Evolutionary conservation across 371 early-diverging fungal genomes (phyloP), one percentile per base, ranked within the genome.

Genomic region (Mortierella sp.): DNA sequence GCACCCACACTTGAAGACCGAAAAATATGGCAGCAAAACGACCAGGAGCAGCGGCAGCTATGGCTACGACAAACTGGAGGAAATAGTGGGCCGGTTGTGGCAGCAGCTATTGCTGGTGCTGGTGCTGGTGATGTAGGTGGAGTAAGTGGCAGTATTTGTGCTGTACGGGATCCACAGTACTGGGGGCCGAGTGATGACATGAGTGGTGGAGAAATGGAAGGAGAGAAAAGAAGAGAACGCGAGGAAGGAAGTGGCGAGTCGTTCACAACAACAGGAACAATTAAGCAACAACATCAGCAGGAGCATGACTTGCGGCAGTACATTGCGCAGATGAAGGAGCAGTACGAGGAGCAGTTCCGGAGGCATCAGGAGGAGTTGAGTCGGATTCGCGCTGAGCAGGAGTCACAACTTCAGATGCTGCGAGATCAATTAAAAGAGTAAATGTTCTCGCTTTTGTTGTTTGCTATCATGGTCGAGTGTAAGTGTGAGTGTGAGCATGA

Each of bases 271-370:
- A 0, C 31, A 5, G 60, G 13, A 1, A 8, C 16, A 19, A 31
- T 7, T 8, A 31, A 19, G 31, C 34, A 63, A 50, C 50, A 50
- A 50, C 50, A 50, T 5, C 42, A 38, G 42, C 42, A 38, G 42
- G 42, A 38, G 58, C 63, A 60, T 10, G 21, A 34, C 19, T 42
- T 68, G 68, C 68, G 68, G 21, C 9, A 38, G 68, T 68, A 68
- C 68, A 68, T 68, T 68, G 42, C 68, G 2, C 68, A 68, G 68
- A 68, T 68, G 68, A 68, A 68, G 68, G 68, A 38, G 21, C 38
- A 68, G 9, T 68, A 68, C 42, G 68, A 68, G 42, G 68, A 68
- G 44, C 68, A 68, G 42, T 68, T 68, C 68, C 68, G 68, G 68
- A 68, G 38, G 6, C 68, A 68, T 34, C 68, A 42, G 68, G 68